Base-by-base conservation (phyloP, 495 filamentous ascomycete species). In the Penicillium chermesinum region DNA sequence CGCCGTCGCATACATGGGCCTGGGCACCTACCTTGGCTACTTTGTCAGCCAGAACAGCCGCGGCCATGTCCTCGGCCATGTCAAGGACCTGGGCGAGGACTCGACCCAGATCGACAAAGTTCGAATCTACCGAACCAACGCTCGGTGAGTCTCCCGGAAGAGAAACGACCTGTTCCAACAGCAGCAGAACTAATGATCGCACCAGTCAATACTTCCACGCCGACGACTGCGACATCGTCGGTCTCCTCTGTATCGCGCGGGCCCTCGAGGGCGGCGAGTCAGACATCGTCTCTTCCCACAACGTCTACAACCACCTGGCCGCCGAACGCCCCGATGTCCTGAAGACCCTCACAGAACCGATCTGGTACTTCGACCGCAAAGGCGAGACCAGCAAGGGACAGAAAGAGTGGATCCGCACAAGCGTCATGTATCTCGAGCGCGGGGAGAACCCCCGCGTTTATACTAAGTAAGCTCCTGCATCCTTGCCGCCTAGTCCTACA, bases 281-380 rank as follows among this genome's bases (percentile, higher is more conserved):
- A 16, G 90, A 95, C 63, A 77, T 95, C 39, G 82, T 85, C 46
- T 87, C 83, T 39, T 77, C 81, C 4, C 89, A 96, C 64, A 69
- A 85, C 46, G 84, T 96, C 48, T 96, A 84, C 77, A 95, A 95
- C 64, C 75, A 73, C 13, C 75, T 96, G 6, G 83, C 87, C 61
- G 57, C 52, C 7, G 82, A 90, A 62, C 80, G 85, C 3, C 90
- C 89, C 0, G 89, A 93, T 53, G 84, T 94, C 7, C 79, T 87
- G 0, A 78, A 84, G 65, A 80, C 80, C 25, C 72, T 96, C 41
- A 83, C 84, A 2, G 67, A 81, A 48, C 88, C 89, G 0, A 81
- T 86, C 55, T 96, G 90, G 89, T 94, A 93, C 69, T 93, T 96
- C 60, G 90, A 96, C 63, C 87, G 89, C 50, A 96, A 96, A 67